These are phyloP conservation scores for Camellia sinensis DNA, from an alignment of 148 eudicot species.

Conservation along the genomic window DNA sequence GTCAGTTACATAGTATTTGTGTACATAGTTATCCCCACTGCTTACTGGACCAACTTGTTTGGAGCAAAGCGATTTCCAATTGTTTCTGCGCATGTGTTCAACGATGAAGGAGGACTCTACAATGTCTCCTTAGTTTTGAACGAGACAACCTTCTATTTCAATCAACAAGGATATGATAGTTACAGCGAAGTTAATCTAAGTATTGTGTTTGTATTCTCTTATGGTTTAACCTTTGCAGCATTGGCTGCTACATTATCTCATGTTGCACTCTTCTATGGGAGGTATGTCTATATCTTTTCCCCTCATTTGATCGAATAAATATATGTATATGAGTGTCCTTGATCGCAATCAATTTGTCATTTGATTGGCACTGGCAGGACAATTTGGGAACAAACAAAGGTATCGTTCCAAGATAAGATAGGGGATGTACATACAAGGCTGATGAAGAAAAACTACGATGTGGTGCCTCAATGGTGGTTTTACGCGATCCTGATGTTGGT, in stretches of 20 bases:
- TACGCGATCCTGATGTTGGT: constrained; percentile 23
- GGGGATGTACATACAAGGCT: constrained; percentile 45
- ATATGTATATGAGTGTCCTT: too few relatives aligned
- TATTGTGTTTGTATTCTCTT: constrained; percentile 27
- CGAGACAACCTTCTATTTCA: constrained; percentile 30
- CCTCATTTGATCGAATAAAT: too few relatives aligned
- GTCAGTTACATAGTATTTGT: constrained; percentile 32
- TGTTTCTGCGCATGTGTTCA: constrained; percentile 36
- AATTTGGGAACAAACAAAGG: constrained; percentile 37
- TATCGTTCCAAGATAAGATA: constrained; percentile 26
- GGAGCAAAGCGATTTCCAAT: constrained; percentile 39
- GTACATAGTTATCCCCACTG: constrained; percentile 31
- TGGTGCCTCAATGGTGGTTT: constrained; percentile 49
- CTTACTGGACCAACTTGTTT: constrained; percentile 36
- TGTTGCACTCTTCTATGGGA: constrained; percentile 46
- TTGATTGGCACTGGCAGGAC: constrained; percentile 26
- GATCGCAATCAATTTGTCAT: too few relatives aligned
- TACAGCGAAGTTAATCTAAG: constrained; percentile 39
- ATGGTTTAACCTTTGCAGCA: constrained; percentile 41
- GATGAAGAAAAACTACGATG: constrained; percentile 43
- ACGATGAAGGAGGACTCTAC: constrained; percentile 27
- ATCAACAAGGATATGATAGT: constrained; percentile 24
- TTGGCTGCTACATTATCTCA: constrained; percentile 43
- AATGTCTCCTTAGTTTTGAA: constrained; percentile 25
- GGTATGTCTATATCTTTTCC: constrained; percentile 20